Evolutionary conservation across 345 rosid species (phyloP), one percentile per base, ranked within the genome.

Genomic region (Orychophragmus violaceus): DNA sequence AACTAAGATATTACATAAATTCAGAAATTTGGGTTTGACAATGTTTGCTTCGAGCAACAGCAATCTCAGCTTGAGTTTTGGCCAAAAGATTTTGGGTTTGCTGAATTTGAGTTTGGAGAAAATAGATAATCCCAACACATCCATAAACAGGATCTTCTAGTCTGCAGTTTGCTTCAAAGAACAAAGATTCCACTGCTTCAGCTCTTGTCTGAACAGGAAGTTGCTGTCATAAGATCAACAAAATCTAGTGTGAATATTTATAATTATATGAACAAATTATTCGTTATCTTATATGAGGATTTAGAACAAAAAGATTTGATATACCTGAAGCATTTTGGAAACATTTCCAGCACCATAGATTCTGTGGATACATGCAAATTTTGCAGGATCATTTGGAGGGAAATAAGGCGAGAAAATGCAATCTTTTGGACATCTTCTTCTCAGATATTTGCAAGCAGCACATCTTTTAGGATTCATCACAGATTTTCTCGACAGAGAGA

Each of bases 301-400:
- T 13, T 33, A 19, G 10, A 73, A 29, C 10, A 16, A 10, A 7
- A 14, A 19, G 16, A 27, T n/a, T 44, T 35, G 12, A 44, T 6
- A 17, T 78, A 83, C 91, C 85, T 83, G 86, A 53, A 90, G 85
- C 83, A 88, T 62, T 52, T 83, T 85, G 54, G 76, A 83, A 55
- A 85, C 91, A 55, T 84, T 87, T 67, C 90, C 83, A 48, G 97
- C 94, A 13, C 95, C 95, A 74, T 85, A 82, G 74, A 87, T 81
- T 77, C 72, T 78, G 68, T 86, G 97, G 66, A 85, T 62, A 23
- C 53, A 72, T 41, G 78, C 83, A 73, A 87, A 87, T 79, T 80
- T 83, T 58, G 69, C 68, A 62, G 90, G 87, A 51, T 82, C 51
- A n/a, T 57, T 72, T 29, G 89, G 51, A 28, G 86, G 90, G 55